phyloP scores from a whole-genome alignment of 2,329 filamentous ascomycete genomes.

The Clarireedia hainanense region DNA sequence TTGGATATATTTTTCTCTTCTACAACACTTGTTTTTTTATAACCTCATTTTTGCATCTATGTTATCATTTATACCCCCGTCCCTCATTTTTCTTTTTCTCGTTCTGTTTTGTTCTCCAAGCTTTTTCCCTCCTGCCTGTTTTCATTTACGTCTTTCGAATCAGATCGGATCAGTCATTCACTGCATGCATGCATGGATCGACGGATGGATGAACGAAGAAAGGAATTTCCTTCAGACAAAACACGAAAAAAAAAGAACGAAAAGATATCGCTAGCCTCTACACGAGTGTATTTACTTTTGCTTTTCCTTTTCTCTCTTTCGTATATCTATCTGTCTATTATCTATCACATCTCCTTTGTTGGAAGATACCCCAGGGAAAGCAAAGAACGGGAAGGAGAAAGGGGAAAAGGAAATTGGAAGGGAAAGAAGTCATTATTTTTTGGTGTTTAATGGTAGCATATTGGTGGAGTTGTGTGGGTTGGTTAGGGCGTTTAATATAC shows the following conservation, averaged over 20 bases:
- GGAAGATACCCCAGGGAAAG: neutral
- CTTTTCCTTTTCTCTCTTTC: neutral
- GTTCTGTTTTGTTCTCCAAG: neutral
- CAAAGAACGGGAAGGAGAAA: neutral
- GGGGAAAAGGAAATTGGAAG: neutral
- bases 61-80: neutral
- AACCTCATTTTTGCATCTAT: neutral
- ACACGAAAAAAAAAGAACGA: too few relatives aligned
- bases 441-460: neutral
- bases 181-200: too few relatives aligned
- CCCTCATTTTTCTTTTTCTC: neutral
- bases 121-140: neutral
- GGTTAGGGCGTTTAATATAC: neutral
- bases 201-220: too few relatives aligned
- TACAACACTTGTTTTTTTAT: too few relatives aligned
- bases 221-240: too few relatives aligned
- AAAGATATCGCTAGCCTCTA: too few relatives aligned
- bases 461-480: neutral
- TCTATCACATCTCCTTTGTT: slow-evolving; percentile 3
- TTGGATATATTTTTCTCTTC: too few relatives aligned
- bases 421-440: neutral
- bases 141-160: neutral
- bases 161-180: neutral
- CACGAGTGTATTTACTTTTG: neutral
- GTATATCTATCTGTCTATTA: neutral